Evolutionary conservation across 2,329 filamentous ascomycete species (phyloP).

Genomic region (Neonectria neomacrospora): DNA sequence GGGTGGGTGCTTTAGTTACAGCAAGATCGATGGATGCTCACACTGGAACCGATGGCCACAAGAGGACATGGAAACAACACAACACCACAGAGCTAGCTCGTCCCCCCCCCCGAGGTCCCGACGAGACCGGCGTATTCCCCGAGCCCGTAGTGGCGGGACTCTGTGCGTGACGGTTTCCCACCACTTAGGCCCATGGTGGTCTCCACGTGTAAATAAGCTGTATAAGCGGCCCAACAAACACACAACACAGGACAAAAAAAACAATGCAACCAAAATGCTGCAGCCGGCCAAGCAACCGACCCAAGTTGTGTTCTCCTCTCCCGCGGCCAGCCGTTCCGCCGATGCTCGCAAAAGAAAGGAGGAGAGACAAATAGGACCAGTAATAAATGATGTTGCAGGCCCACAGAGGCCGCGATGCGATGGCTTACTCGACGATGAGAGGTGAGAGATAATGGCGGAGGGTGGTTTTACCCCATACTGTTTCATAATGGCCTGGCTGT

Average conservation of each 20-base stretch:
- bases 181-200: conserved; percentile 16
- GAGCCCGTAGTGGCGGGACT: background rate
- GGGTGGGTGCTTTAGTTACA: too few species aligned
- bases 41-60: background rate
- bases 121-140: conserved; percentile 11
- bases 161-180: conserved; percentile 9
- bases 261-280: background rate
- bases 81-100: background rate
- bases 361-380: background rate
- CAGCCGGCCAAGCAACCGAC: background rate
- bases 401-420: conserved; percentile 7
- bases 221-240: conserved; percentile 12
- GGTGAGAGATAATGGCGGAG: conserved; percentile 42
- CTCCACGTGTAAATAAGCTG: conserved; percentile 26
- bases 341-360: background rate
- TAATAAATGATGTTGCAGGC: background rate
- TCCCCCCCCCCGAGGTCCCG: background rate
- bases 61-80: background rate
- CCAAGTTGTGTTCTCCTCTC: background rate
- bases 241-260: background rate
- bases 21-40: background rate
- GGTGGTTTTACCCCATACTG: conserved; percentile 45
- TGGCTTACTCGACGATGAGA: conserved; percentile 36
- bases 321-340: conserved; percentile 11
- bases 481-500: conserved; percentile 43